Evolutionary conservation across 2,329 filamentous ascomycete genomes (phyloP), one percentile per base, ranked within the genome.

Genomic region (Cladobotryum mycophilum): DNA sequence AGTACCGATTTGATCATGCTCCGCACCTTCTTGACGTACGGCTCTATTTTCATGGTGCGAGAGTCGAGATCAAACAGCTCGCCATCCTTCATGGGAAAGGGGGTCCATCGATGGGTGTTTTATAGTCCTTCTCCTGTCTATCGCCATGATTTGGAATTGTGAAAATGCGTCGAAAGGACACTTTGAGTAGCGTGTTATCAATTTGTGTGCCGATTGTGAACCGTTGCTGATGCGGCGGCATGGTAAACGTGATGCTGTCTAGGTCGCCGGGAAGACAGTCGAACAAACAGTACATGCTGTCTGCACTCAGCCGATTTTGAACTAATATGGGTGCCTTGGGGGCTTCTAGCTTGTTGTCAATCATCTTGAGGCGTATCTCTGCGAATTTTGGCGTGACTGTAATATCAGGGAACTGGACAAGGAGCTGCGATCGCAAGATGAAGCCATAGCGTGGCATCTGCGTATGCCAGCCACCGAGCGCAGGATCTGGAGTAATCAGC

Each of bases 371-470:
- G 25, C 25, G 25, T 8, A 6, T 30, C 9, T 7, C 11, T 6
- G 33, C 13, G 9, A n/a, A 20, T 30, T 11, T 20, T 22, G 45
- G 34, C 6, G 11, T 45, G 22, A 30, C 25, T 30, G 25, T 11
- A 17, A 67, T 48, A 49, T 68, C 64, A 1, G 64, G 65, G 44
- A 64, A 64, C 41, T 54, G 53, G 15, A 53, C 52, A 1, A 66
- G 52, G 1, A 65, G 22, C 5, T 58, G 52, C 0, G 60, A 62
- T 2, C 65, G 61, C 6, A 69, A 30, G 3, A 66, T 48, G 48
- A 67, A 69, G 3, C 66, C 66, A 45, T 61, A 67, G 2, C 34
- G 45, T 6, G 67, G 67, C 8, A 66, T 52, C 30, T 58, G 63
- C 3, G 62, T 62, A 6, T 34, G 46, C 22, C 58, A 47, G 9